Base-by-base conservation (phyloP, 257 asterid genomes). In the Scutellaria minor region DNA sequence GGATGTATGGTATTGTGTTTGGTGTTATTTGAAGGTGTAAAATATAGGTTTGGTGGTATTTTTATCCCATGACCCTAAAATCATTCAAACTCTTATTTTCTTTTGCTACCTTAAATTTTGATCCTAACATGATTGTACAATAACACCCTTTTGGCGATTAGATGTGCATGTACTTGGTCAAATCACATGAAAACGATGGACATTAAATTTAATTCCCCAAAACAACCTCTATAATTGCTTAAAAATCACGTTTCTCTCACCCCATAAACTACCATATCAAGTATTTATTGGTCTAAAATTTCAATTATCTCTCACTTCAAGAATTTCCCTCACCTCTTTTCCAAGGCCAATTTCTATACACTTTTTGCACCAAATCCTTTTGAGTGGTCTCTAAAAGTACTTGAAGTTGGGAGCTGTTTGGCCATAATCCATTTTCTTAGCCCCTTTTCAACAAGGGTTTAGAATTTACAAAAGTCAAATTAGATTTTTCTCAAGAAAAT, bases 81-180 rank as follows among this genome's bases (percentile, higher is more conserved):
- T 18, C 18, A 18, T 18, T 24, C 27, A 24, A 24, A 24, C 27
- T 24, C 27, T 24, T 24, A 24, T 1, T 18, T 18, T 24, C 27
- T 24, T 24, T 24, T 2, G 27, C 27, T 24, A 41, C 22, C 57
- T 51, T 55, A n/a, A 51, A 72, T 44, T 3, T 31, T 31, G 37
- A 67, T 64, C 50, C 0, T 8, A 46, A 18, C 6, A n/a, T 9
- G 14, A 10, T 31, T 27, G 40, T 13, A 65, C 73, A 47, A 6
- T 69, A 50, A 66, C 74, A 40, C 51, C 52, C 52, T 73, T 53
- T 22, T 54, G 66, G 72, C 20, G 70, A 57, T 82, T 76, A 61
- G 53, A 60, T 81, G 90, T 47, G n/a, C 47, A 44, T 44, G 12
- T 10, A 82, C 76, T 75, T 76, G 80, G 91, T 85, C 90, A 78